A percentile compares a stretch with the other conserved stretches of the same genome.
Evolutionary conservation across 805 yeast species (phyloP).

Genomic region (Barnettozyma sp.): DNA sequence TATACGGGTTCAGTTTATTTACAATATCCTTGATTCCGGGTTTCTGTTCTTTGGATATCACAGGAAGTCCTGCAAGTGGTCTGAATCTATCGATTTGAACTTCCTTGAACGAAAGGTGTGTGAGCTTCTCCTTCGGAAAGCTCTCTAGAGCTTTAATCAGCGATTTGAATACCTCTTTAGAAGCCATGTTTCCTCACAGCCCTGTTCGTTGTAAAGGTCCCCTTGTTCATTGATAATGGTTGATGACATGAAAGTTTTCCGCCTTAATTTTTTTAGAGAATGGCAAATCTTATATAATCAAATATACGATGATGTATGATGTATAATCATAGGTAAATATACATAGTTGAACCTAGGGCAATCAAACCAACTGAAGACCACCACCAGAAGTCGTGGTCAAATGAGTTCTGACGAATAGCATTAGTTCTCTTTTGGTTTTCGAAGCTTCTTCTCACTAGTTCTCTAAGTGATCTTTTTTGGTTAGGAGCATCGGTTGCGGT

Average conservation of each 20-base stretch:
- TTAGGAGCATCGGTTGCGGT: conserved; percentile 26
- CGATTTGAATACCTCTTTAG: conserved; percentile 46
- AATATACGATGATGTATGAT: neutral
- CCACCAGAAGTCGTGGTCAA: conserved; percentile 48
- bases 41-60: conserved; percentile 28
- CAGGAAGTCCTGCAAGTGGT: conserved; percentile 42
- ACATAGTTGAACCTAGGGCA: conserved; percentile 37
- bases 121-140: conserved; percentile 62
- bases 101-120: conserved; percentile 64
- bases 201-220: no score
- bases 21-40: conserved; percentile 35
- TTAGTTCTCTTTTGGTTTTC: conserved; percentile 77
- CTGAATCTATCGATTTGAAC: conserved; percentile 53
- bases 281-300: conserved; percentile 1
- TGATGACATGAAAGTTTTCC: no score
- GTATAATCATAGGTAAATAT: conserved; percentile 7
- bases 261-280: no score
- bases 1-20: conserved; percentile 39
- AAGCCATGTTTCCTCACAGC: conserved; percentile 7
- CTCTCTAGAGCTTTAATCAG: conserved; percentile 52
- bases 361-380: conserved; percentile 43
- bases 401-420: conserved; percentile 42
- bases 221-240: no score
- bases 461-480: conserved; percentile 31
- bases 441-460: conserved; percentile 59